Evolutionary conservation across 345 rosid genomes (phyloP).

Genomic region (Eucalyptus erythrocorys): DNA sequence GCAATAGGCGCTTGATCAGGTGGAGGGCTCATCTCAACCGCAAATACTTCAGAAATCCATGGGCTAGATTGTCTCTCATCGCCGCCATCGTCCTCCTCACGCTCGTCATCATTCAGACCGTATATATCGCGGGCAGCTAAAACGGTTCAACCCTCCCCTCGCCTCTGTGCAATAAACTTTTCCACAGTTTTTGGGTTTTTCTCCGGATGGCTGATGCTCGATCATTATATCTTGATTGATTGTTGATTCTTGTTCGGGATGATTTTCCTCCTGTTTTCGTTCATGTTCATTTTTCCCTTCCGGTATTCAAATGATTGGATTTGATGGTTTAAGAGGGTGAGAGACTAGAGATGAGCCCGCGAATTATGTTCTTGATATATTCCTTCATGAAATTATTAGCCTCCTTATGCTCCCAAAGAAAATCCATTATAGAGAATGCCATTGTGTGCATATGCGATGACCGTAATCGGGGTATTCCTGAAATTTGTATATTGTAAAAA

Average conservation of each 20-base stretch:
- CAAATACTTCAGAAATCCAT: conserved; percentile 34
- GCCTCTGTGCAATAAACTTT: neutral
- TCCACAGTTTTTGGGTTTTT: neutral
- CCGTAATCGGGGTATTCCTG: neutral
- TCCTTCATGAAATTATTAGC: neutral
- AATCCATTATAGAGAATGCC: neutral
- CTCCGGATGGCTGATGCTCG: neutral
- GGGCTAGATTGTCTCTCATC: conserved; percentile 31
- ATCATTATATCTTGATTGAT: neutral
- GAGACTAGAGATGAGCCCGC: neutral
- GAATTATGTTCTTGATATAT: neutral
- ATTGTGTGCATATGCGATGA: neutral
- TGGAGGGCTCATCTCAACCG: conserved; percentile 35
- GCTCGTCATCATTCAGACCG: conserved; percentile 21
- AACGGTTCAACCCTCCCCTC: neutral
- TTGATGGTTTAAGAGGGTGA: neutral
- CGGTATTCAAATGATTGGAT: neutral
- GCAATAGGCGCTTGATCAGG: conserved; percentile 21
- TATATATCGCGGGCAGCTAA: conserved; percentile 5
- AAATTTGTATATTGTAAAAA: neutral
- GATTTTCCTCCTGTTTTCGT: neutral
- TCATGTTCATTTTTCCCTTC: neutral
- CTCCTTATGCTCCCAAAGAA: neutral
- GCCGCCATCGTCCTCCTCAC: conserved; percentile 31
- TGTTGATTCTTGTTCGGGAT: neutral